Conservation (phyloP, 371 early-diverging fungal genomes). For the Mucor plumbeus region DNA sequence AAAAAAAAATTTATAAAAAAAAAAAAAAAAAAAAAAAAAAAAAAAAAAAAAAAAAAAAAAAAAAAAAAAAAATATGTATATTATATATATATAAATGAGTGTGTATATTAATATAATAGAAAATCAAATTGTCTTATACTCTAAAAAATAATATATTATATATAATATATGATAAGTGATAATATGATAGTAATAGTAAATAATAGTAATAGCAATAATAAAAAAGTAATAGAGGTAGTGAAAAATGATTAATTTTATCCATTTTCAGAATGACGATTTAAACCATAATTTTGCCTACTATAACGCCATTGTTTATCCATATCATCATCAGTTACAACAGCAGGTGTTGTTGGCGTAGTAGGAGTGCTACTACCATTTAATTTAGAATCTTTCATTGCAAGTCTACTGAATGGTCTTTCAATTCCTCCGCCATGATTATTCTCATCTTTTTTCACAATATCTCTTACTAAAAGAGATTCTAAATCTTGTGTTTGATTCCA, state of each 20-base stretch:
- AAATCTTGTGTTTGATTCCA: constrained; percentile 51
- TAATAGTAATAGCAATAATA: neutral
- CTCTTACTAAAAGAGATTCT: constrained; percentile 10
- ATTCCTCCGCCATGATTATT: neutral
- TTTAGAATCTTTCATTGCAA: constrained; percentile 9
- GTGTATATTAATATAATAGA: neutral
- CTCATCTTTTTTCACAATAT: constrained; percentile 5
- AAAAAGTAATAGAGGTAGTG: no score
- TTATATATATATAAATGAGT: neutral
- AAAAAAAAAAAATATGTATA: no score
- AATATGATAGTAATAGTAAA: neutral
- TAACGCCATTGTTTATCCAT: constrained; percentile 11
- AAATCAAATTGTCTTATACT: neutral
- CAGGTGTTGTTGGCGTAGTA: constrained; percentile 2
- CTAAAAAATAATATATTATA: neutral
- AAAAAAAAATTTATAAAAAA: no score
- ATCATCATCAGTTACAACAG: neutral
- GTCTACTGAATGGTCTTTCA: constrained; percentile 19
- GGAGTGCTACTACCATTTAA: constrained; percentile 7
- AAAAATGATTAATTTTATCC: neutral
- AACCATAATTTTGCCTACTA: neutral
- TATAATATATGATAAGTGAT: neutral
- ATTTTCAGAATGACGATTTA: constrained; percentile 5
- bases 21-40: no score
- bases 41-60: neutral